Percentiles rank a stretch among this genome's conserved stretches.
Conservation (phyloP, 2,329 filamentous ascomycete species). For the Phoma sp. region DNA sequence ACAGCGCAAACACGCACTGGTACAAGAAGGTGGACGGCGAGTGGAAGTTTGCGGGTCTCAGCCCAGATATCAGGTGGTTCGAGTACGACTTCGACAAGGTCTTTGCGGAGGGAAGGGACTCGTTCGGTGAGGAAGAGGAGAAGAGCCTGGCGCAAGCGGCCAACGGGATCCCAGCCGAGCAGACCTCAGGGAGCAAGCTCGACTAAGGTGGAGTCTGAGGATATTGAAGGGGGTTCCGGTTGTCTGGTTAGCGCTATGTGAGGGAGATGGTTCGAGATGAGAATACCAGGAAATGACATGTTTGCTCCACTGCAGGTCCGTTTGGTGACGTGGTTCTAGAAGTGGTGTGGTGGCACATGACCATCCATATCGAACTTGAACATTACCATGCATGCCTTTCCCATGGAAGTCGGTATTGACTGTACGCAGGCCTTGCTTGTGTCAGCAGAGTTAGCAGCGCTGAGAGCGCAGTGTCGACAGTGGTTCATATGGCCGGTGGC, state of each 20-base stretch:
- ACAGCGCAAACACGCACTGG: conserved; percentile 61
- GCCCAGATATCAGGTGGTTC: conserved; percentile 61
- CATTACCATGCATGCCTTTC: conserved; percentile 14
- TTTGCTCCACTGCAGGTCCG: conserved; percentile 6
- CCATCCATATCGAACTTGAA: conserved; percentile 1
- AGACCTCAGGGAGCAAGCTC: conserved; percentile 10
- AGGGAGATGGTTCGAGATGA: conserved; percentile 5
- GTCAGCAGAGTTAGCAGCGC: neutral
- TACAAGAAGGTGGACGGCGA: conserved; percentile 64
- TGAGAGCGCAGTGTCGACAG: neutral
- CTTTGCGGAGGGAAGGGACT: conserved; percentile 57
- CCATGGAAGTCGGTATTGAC: neutral
- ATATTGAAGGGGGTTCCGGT: conserved; percentile 1
- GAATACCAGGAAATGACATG: conserved; percentile 17
- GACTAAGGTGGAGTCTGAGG: conserved; percentile 8
- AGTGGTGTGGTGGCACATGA: conserved; percentile 13
- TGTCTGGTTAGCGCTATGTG: conserved; percentile 13
- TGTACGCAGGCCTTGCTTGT: conserved; percentile 1
- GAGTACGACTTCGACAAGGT: conserved; percentile 65
- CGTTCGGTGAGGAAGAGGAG: conserved; percentile 51
- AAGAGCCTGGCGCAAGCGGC: conserved; percentile 35
- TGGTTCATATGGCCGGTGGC: neutral
- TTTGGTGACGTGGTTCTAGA: conserved; percentile 7
- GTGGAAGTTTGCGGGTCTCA: conserved; percentile 65
- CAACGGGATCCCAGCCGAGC: conserved; percentile 43